Conservation (phyloP, 2,329 filamentous ascomycete species). For the Fusarium abutilonis region DNA sequence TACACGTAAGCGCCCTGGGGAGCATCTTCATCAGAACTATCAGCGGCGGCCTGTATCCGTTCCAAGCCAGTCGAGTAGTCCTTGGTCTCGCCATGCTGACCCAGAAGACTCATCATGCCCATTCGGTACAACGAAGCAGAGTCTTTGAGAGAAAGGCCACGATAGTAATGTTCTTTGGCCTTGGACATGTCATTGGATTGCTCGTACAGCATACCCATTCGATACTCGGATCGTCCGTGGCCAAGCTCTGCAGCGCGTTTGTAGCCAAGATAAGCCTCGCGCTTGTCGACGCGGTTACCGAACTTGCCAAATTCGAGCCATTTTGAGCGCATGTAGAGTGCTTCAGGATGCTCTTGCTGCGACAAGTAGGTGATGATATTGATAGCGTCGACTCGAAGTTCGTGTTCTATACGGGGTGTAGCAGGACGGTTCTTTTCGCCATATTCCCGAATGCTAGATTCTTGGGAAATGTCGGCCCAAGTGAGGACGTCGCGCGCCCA, state of each 20-base stretch:
- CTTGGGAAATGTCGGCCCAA: constrained; percentile 85
- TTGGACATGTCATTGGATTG: constrained; percentile 92
- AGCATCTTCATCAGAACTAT: constrained; percentile 92
- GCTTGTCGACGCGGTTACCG: constrained; percentile 88
- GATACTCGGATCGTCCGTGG: constrained; percentile 89
- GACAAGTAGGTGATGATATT: constrained; percentile 92
- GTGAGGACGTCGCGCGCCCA: constrained; percentile 94
- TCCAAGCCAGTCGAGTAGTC: constrained; percentile 82
- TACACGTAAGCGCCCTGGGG: constrained; percentile 96
- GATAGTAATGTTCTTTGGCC: constrained; percentile 89
- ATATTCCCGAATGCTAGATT: constrained; percentile 75
- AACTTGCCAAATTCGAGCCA: constrained; percentile 99
- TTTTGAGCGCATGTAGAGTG: constrained; percentile 92
- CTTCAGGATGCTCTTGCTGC: constrained; percentile 91
- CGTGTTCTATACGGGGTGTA: constrained; percentile 89
- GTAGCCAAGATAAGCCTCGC: constrained; percentile 91
- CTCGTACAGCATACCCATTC: constrained; percentile 98
- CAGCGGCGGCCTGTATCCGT: constrained; percentile 83
- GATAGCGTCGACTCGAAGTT: constrained; percentile 86
- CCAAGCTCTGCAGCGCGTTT: constrained; percentile 85
- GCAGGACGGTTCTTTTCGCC: constrained; percentile 67
- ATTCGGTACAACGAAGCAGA: constrained; percentile 87
- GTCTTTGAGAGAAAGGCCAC: constrained; percentile 81
- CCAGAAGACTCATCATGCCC: constrained; percentile 97
- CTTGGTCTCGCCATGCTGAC: constrained; percentile 89